Percentiles rank a stretch among this genome's conserved stretches.
phyloP scores from a whole-genome alignment of 176 grass and related monocot genomes.

The Panicum miliaceum region DNA sequence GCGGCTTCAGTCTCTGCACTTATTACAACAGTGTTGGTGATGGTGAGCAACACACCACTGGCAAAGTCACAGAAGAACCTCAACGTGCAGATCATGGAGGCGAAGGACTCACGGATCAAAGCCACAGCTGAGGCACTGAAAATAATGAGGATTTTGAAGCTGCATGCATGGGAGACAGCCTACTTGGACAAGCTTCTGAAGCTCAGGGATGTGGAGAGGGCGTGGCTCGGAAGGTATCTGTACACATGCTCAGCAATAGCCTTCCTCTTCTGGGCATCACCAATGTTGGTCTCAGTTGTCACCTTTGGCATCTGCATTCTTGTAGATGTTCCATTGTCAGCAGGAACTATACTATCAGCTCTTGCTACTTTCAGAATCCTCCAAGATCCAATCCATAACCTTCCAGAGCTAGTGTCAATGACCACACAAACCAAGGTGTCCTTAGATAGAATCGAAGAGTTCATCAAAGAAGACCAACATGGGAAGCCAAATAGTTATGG shows the following conservation, averaged over 20 bases:
- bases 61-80: conserved; percentile 69
- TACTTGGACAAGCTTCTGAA: conserved; percentile 77
- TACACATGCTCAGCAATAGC: conserved; percentile 79
- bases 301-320: conserved; percentile 83
- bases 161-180: conserved; percentile 84
- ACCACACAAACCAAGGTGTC: conserved; percentile 88
- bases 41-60: conserved; percentile 87
- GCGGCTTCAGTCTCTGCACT: conserved; percentile 68
- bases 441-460: conserved; percentile 70
- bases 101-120: conserved; percentile 84
- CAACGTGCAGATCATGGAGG: conserved; percentile 79
- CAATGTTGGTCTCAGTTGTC: conserved; percentile 70
- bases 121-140: conserved; percentile 76
- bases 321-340: conserved; percentile 61
- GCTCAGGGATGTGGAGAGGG: conserved; percentile 70
- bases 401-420: conserved; percentile 84
- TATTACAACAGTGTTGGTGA: conserved; percentile 61
- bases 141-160: conserved; percentile 90
- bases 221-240: conserved; percentile 70
- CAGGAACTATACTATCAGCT: conserved; percentile 72
- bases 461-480: conserved; percentile 68
- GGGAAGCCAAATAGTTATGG: conserved; percentile 41
- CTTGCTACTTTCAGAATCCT: conserved; percentile 91
- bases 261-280: conserved; percentile 91
- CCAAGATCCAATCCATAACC: conserved; percentile 88